Evolutionary conservation across 1,139 yeast species (phyloP).

Genomic region (Debaryomycetaceae sp.): DNA sequence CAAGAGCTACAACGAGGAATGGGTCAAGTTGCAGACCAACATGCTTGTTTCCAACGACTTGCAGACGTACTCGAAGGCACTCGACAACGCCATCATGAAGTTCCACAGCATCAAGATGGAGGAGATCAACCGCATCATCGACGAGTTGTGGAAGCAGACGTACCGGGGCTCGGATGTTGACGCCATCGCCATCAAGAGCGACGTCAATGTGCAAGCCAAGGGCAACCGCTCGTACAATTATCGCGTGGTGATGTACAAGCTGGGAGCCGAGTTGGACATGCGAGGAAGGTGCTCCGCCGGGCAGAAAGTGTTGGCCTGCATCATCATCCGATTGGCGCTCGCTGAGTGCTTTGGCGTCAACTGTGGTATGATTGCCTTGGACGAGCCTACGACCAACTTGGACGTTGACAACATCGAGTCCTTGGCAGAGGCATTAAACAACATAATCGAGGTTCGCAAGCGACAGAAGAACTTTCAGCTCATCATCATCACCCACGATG

Average conservation of each 20-base stretch:
- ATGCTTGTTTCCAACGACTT: conserved; percentile 80
- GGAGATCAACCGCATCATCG: conserved; percentile 82
- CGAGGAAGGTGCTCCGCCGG: conserved; percentile 98
- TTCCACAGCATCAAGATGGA: conserved; percentile 90
- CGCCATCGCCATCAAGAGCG: conserved; percentile 81
- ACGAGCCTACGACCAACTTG: conserved; percentile 96
- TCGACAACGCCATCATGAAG: conserved; percentile 91
- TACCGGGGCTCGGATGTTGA: conserved; percentile 96
- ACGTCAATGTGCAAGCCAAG: conserved; percentile 54
- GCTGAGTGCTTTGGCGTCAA: conserved; percentile 95
- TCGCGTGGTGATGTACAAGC: conserved; percentile 92
- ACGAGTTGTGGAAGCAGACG: conserved; percentile 90
- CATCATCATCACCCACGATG: conserved; percentile 95
- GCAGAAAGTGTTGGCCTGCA: conserved; percentile 90
- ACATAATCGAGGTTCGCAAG: conserved; percentile 70
- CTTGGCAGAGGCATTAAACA: conserved; percentile 73
- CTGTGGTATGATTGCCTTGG: conserved; percentile 93
- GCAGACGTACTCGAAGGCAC: conserved; percentile 74
- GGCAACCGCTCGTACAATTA: conserved; percentile 80
- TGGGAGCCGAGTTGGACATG: conserved; percentile 92
- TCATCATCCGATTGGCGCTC: conserved; percentile 82
- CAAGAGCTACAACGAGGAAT: conserved; percentile 59
- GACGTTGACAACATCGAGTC: conserved; percentile 89
- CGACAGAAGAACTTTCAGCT: conserved; percentile 86
- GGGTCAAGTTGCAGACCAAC: conserved; percentile 75